phyloP scores from a whole-genome alignment of 2,329 filamentous ascomycete genomes.

The Fusarium euwallaceae region DNA sequence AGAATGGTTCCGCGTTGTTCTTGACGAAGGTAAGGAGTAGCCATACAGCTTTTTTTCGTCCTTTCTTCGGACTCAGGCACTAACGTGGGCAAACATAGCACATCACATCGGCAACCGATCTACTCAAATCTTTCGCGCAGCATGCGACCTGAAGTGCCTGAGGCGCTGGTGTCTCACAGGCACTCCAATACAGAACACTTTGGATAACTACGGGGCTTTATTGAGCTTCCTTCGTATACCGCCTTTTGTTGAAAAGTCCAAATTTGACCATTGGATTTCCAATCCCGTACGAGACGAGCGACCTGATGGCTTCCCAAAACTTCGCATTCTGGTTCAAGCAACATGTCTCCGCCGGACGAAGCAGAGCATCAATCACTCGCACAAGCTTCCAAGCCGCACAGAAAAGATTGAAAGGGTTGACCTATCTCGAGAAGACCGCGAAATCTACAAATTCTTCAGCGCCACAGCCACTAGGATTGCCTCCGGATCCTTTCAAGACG shows the following conservation, averaged over 20 bases:
- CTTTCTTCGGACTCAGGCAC: background rate
- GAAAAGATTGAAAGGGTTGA: background rate
- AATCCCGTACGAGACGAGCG: background rate
- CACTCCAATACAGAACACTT: slow-evolving; percentile 56
- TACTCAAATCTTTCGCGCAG: slow-evolving; percentile 49
- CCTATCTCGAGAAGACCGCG: background rate
- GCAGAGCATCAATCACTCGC: background rate
- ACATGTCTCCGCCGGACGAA: slow-evolving; percentile 13
- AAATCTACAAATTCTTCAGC: slow-evolving; percentile 3
- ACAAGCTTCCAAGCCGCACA: background rate
- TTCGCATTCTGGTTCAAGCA: background rate
- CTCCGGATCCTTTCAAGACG: background rate
- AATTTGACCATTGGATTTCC: slow-evolving; percentile 20
- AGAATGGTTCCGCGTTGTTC: slow-evolving; percentile 51
- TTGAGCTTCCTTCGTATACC: slow-evolving; percentile 50
- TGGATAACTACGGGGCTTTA: slow-evolving; percentile 56
- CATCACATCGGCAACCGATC: slow-evolving; percentile 53
- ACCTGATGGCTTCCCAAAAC: background rate
- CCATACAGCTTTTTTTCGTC: background rate
- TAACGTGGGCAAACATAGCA: slow-evolving; percentile 40
- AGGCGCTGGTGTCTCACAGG: slow-evolving; percentile 57
- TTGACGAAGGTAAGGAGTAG: slow-evolving; percentile 54
- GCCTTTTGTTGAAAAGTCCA: slow-evolving; percentile 20
- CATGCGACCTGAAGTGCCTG: slow-evolving; percentile 31
- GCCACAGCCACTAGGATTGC: background rate